Percentiles rank a stretch among this genome's conserved stretches.
phyloP scores from a whole-genome alignment of 208 protist genomes.

The Wallacemonas rigidus region DNA sequence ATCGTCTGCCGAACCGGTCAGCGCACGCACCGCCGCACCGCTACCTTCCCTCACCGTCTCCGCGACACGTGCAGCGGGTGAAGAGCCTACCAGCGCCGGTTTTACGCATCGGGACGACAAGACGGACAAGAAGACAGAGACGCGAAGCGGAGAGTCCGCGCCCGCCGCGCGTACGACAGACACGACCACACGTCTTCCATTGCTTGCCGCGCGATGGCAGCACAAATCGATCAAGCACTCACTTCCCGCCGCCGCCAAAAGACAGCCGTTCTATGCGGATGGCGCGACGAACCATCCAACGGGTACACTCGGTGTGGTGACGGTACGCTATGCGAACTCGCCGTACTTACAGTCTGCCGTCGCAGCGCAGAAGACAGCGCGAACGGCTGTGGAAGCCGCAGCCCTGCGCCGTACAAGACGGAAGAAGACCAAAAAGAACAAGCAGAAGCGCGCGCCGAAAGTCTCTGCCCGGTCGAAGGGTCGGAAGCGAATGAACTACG shows the following conservation, averaged over 20 bases:
- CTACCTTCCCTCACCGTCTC: too few species aligned
- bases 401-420: neutral
- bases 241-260: neutral
- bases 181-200: too few species aligned
- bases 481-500: conserved; percentile 7
- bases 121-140: too few species aligned
- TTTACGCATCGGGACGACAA: too few species aligned
- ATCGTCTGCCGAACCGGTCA: too few species aligned
- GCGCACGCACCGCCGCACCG: too few species aligned
- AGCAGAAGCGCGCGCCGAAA: neutral
- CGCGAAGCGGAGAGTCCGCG: too few species aligned
- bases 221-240: neutral
- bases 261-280: neutral
- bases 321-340: neutral
- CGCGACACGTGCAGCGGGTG: too few species aligned
- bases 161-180: too few species aligned
- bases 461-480: neutral
- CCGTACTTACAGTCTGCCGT: neutral
- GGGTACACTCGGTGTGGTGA: neutral
- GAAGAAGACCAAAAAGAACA: neutral
- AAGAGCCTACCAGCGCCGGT: too few species aligned
- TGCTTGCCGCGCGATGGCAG: too few species aligned
- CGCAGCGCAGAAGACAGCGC: neutral
- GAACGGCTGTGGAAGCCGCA: neutral
- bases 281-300: neutral